Base-by-base conservation (phyloP, 257 asterid species). In the Nicotiana benthamiana region DNA sequence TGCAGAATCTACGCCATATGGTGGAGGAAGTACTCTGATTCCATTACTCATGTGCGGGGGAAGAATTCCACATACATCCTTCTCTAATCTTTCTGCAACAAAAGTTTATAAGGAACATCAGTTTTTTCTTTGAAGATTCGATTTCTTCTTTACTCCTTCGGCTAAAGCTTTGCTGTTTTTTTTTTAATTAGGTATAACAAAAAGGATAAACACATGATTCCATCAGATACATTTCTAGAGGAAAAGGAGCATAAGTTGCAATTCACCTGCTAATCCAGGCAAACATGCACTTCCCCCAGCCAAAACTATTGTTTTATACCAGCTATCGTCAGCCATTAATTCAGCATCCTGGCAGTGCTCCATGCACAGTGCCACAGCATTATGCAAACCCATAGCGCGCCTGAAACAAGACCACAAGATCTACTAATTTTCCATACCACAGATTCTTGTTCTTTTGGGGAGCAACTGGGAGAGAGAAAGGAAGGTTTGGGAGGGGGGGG, bases 231-330 rank as follows among this genome's bases (percentile, higher is more conserved):
- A 65, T 70, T 28, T 30, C 28, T 8, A 86, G 60, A 36, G 18
- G 63, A 70, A 40, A 68, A 77, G 72, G 80, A 79, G 32, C 77
- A 27, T 40, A 36, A 32, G 66, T 26, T 81, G 75, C 83, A 48
- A 62, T 57, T 83, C 56, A 93, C 99, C 98, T 91, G 98, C 91
- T 87, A 96, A 89, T 85, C 99, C 99, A 28, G 98, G 98, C 88
- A 96, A 89, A 81, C 98, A 96, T 63, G 98, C 97, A 81, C 87
- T 90, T 84, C 98, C 98, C 20, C 99, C 99, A 1, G 97, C 80
- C 85, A 96, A 83, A 8, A 96, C 97, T 62, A 96, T 88, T 27
- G 97, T 93, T 88, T 87, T 93, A 85, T 89, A 93, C 99, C 99
- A 96, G 64, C 83, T 86, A 76, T 90, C 86, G 66, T 90, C 97